Base-by-base conservation (phyloP, 116 monocot species). In the Papilionanthe hybrid region DNA sequence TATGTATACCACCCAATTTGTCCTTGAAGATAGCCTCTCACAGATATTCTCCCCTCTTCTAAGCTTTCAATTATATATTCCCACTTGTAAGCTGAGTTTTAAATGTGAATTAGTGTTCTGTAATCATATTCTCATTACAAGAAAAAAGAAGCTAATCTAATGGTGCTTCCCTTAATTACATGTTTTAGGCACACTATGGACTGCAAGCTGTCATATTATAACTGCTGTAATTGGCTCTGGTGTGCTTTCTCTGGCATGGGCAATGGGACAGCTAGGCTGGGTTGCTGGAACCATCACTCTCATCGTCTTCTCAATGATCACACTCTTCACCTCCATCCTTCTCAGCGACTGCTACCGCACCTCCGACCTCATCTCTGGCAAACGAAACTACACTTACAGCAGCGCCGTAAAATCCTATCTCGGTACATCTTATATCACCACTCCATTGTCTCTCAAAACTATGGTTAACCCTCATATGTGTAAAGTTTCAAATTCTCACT, bases 331-430 rank as follows among this genome's bases (percentile, higher is more conserved):
- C 73, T 73, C 73, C 43, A 41, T 7, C 43, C 73, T 73, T 11
- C 73, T 73, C 73, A 17, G 32, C 73, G 73, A 73, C 20, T 73
- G 73, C 44, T 73, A 73, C 73, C 73, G 73, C 73, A 73, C 9
- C 68, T 27, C 68, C 30, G 68, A 68, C 69, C 69, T 18, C 43
- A 43, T 42, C 73, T 43, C 73, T 4, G 73, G 44, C 43, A 73
- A 73, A 43, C 44, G 73, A 22, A 73, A 73, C 73, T 73, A 73
- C 73, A 73, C 43, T 32, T 73, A 73, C 73, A 73, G 32, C 11
- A 73, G 73, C 44, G 73, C 73, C 4, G 43, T 73, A 0, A 73
- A 73, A 43, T 73, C 73, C 5, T 32, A 73, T 73, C 43, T 73
- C 5, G 71, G 71, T 71, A 65, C 65, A n/a, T 9, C 3, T 4